Base-by-base conservation (phyloP, 2,329 filamentous ascomycete species). In the Cercospora zeae-maydis region DNA sequence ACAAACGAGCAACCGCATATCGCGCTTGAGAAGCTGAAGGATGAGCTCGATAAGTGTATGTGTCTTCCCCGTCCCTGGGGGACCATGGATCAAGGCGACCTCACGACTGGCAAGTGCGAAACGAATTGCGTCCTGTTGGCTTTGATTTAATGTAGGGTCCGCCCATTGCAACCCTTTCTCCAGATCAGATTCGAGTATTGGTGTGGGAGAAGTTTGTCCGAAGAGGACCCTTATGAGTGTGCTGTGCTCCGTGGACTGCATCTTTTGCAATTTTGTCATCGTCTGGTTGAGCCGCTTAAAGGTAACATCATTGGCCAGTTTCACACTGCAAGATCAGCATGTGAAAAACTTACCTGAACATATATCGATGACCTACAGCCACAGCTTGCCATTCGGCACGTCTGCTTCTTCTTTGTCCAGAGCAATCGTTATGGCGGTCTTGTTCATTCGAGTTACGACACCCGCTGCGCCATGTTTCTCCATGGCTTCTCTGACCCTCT, bases 31-130 rank as follows among this genome's bases (percentile, higher is more conserved):
- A 69, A 98, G 80, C 73, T 99, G 95, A n/a, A 96, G 82, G 64
- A 99, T 96, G 11, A 99, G 82, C 76, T 99, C 95, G 63, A 99
- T 93, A 39, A 99, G 79, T 0, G 95, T 98, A 74, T 98, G 93
- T 0, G 95, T 99, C 77, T 99, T 99, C 54, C 95, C 95, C 0
- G 95, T 99, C 0, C 95, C 95, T 0, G 95, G 95, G 0, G 95
- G 95, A 0, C 95, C 95, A 74, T 99, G 95, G 59, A 99, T 96
- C 63, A 97, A 81, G 2, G 92, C 91, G 30, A 98, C 84, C 71
- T 97, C 92, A 58, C 83, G 83, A 1, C 90, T 89, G 6, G 88
- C 89, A 59, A 99, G 79, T 0, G 93, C 92, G 73, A 98, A 99
- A n/a, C 86, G 79, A 64, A 88, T 83, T 1, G 86, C 86, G 65